Evolutionary conservation across 352 stramenopile genomes (phyloP).

Genomic region (Phytophthora crassamura): DNA sequence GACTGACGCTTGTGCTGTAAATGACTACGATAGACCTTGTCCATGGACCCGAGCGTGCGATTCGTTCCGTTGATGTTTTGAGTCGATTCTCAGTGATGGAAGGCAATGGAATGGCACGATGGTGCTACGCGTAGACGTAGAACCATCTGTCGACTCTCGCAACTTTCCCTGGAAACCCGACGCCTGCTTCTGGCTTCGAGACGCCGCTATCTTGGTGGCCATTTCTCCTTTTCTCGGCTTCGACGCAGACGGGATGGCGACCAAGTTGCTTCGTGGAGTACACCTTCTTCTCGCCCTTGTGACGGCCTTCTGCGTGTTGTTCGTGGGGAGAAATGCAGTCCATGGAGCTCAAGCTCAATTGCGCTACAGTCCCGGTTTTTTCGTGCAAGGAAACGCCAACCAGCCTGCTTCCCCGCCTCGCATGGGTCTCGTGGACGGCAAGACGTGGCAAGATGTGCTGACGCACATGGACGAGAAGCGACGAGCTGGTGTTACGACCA

Average conservation of each 20-base stretch:
- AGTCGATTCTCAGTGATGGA: conserved; percentile 12
- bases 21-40: conserved; percentile 32
- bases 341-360: conserved; percentile 11
- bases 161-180: conserved; percentile 8
- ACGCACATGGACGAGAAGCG: conserved; percentile 12
- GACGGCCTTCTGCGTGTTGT: not conserved
- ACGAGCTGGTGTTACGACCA: conserved; percentile 11
- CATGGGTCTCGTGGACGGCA: conserved; percentile 36
- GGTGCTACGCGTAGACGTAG: not conserved
- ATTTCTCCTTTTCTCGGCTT: conserved; percentile 18
- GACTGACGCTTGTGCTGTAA: conserved; percentile 28
- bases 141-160: conserved; percentile 15
- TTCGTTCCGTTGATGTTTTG: not conserved
- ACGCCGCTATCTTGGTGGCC: not conserved
- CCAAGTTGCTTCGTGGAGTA: not conserved
- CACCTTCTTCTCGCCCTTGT: not conserved
- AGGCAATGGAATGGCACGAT: conserved; percentile 3
- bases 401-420: conserved; percentile 16
- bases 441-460: conserved; percentile 37
- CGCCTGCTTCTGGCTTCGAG: not conserved
- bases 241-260: not conserved
- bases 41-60: conserved; percentile 5
- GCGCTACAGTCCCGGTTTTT: conserved; percentile 25
- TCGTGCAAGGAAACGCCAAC: conserved; percentile 27
- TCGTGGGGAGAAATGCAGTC: conserved; percentile 13